Evolutionary conservation across 1,139 yeast species (phyloP).

Genomic region (Yamadazyma triangularis): DNA sequence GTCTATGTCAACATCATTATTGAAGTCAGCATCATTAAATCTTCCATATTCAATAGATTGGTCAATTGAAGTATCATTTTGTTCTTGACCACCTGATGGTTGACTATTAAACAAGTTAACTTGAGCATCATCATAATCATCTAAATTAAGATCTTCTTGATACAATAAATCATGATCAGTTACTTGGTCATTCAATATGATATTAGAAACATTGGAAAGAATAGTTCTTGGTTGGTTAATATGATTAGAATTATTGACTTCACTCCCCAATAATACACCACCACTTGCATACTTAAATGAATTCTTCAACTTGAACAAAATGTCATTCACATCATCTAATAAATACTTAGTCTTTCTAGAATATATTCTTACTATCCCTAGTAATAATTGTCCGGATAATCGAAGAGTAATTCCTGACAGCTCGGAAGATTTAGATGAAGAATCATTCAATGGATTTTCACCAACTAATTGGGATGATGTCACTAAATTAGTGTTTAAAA

Average conservation of each 20-base stretch:
- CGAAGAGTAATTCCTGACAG: constrained; percentile 61
- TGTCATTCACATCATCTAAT: constrained; percentile 80
- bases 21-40: constrained; percentile 19
- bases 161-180: constrained; percentile 71
- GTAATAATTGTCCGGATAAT: constrained; percentile 80
- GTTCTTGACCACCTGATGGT: not conserved
- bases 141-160: constrained; percentile 61
- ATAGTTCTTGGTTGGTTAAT: constrained; percentile 25
- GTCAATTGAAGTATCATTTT: constrained; percentile 23
- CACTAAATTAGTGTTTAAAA: constrained; percentile 66
- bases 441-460: constrained; percentile 7
- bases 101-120: not conserved
- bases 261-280: constrained; percentile 29
- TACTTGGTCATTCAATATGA: constrained; percentile 71
- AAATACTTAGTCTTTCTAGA: constrained; percentile 82
- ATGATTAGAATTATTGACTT: constrained; percentile 28
- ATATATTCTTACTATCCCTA: constrained; percentile 87
- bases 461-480: constrained; percentile 37
- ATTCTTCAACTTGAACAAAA: constrained; percentile 66
- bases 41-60: constrained; percentile 61
- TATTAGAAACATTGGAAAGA: constrained; percentile 44
- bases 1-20: constrained; percentile 37
- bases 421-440: constrained; percentile 4
- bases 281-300: constrained; percentile 54
- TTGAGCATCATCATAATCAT: constrained; percentile 27